These are phyloP conservation scores for Zymoseptoria brevis DNA, from an alignment of 2,329 filamentous ascomycete genomes.

Conservation along the genomic window DNA sequence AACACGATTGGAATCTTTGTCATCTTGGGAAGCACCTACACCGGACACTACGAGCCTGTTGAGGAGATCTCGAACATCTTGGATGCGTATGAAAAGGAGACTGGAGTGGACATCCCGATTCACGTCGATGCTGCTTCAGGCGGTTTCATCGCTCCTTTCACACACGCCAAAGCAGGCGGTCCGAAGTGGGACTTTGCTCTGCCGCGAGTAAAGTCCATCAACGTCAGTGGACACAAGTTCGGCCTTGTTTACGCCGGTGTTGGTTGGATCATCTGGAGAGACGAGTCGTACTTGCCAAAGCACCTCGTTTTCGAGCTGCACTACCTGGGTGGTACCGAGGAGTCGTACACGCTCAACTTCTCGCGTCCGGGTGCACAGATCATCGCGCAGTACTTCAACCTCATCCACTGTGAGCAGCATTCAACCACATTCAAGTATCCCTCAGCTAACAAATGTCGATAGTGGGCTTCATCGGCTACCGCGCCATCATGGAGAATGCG, in stretches of 20 bases:
- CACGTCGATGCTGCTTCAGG: constrained; percentile 57
- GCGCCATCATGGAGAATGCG: constrained; percentile 58
- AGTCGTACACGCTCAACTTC: constrained; percentile 66
- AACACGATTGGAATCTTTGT: constrained; percentile 72
- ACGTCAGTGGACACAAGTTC: constrained; percentile 52
- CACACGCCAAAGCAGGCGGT: constrained; percentile 40
- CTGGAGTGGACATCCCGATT: constrained; percentile 59
- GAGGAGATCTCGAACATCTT: constrained; percentile 59
- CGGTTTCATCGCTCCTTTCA: constrained; percentile 56
- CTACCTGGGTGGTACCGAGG: constrained; percentile 64
- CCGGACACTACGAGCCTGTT: constrained; percentile 65
- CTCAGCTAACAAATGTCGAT: background rate
- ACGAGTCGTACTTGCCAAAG: constrained; percentile 56
- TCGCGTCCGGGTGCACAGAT: constrained; percentile 62
- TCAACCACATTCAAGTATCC: background rate
- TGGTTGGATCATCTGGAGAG: constrained; percentile 64
- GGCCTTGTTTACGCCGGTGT: constrained; percentile 42
- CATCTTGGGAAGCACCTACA: constrained; percentile 65
- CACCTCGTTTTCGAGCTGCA: constrained; percentile 63
- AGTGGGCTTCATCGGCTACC: constrained; percentile 59
- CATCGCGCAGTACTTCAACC: constrained; percentile 65
- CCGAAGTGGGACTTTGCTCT: constrained; percentile 56
- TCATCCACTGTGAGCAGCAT: constrained; percentile 46
- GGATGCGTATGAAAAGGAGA: constrained; percentile 54
- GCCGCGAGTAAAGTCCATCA: constrained; percentile 58